Conservation (phyloP, 2,329 filamentous ascomycete species). For the Xylaria sp. region DNA sequence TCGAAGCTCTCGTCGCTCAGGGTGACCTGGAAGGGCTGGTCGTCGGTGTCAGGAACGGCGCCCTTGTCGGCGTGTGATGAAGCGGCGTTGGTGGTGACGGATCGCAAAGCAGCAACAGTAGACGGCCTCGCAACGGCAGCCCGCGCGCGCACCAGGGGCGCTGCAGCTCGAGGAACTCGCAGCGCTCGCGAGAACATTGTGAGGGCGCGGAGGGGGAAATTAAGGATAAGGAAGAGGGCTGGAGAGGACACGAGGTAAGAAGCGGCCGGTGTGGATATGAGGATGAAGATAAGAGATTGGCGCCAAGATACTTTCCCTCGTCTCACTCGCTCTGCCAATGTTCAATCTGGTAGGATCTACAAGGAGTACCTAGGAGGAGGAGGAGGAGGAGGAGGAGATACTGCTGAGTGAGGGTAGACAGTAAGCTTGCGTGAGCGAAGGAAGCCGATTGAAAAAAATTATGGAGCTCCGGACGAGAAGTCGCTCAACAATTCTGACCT, state of each 20-base stretch:
- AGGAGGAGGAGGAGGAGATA: too few species aligned
- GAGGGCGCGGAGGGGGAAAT: conserved; percentile 42
- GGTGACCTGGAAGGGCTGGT: conserved; percentile 89
- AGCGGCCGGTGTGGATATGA: background rate
- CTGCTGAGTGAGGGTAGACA: conserved; percentile 8
- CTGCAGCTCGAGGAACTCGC: conserved; percentile 67
- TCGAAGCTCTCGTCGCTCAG: conserved; percentile 99
- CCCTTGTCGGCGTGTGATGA: conserved; percentile 87
- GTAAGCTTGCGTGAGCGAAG: conserved; percentile 30
- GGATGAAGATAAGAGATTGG: conserved; percentile 16
- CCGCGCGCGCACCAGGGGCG: conserved; percentile 63
- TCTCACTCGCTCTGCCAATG: conserved; percentile 16
- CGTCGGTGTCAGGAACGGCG: conserved; percentile 70
- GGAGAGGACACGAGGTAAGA: background rate
- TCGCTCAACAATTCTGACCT: conserved; percentile 39
- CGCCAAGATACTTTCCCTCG: conserved; percentile 23
- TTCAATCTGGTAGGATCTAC: conserved; percentile 5
- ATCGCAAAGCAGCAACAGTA: conserved; percentile 67
- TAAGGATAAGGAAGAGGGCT: background rate
- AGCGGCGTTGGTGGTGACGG: conserved; percentile 95
- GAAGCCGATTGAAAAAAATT: conserved; percentile 30
- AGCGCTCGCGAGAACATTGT: conserved; percentile 77
- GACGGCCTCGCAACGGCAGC: conserved; percentile 52
- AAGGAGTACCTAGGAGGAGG: background rate
- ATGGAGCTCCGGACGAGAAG: conserved; percentile 36